These are phyloP conservation scores for Umbelopsis vinacea DNA, from an alignment of 192 early-diverging fungal species.

Conservation along the genomic window DNA sequence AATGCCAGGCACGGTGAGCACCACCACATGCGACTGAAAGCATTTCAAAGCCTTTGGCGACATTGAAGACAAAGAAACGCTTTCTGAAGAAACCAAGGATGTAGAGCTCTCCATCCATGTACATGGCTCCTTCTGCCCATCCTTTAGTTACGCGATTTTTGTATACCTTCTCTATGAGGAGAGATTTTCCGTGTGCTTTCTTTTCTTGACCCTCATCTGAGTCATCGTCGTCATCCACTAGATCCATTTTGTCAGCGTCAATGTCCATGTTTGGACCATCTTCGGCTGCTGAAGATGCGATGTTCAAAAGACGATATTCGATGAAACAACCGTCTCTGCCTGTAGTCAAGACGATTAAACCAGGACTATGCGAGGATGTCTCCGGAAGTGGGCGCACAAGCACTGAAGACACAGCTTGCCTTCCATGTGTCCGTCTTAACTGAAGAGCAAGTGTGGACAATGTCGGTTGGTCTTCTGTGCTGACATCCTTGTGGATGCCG, in stretches of 20 bases:
- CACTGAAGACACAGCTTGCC: slow-evolving; percentile 55
- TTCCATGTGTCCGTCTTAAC: slow-evolving; percentile 47
- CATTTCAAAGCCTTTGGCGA: slow-evolving; percentile 66
- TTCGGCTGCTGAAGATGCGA: slow-evolving; percentile 29
- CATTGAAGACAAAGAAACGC: slow-evolving; percentile 73
- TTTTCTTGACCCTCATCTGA: background rate
- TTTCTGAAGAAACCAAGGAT: slow-evolving; percentile 77
- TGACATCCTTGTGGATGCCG: background rate
- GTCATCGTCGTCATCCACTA: background rate
- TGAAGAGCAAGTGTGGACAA: slow-evolving; percentile 21
- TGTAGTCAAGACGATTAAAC: slow-evolving; percentile 58
- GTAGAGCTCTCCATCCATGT: slow-evolving; percentile 57
- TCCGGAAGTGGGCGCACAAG: slow-evolving; percentile 24
- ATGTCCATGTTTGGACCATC: background rate
- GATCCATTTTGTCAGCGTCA: slow-evolving; percentile 1
- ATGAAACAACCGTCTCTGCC: slow-evolving; percentile 71
- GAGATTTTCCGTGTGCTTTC: slow-evolving; percentile 9
- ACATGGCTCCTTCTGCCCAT: slow-evolving; percentile 66
- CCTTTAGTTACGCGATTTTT: slow-evolving; percentile 74
- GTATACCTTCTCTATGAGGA: slow-evolving; percentile 56
- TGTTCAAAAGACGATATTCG: slow-evolving; percentile 48
- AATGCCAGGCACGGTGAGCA: slow-evolving; percentile 74
- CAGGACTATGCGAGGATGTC: slow-evolving; percentile 32
- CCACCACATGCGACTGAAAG: slow-evolving; percentile 76
- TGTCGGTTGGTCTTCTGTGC: background rate